Base-by-base conservation (phyloP, 73 alveolate species). In the Symbiodinium natans region DNA sequence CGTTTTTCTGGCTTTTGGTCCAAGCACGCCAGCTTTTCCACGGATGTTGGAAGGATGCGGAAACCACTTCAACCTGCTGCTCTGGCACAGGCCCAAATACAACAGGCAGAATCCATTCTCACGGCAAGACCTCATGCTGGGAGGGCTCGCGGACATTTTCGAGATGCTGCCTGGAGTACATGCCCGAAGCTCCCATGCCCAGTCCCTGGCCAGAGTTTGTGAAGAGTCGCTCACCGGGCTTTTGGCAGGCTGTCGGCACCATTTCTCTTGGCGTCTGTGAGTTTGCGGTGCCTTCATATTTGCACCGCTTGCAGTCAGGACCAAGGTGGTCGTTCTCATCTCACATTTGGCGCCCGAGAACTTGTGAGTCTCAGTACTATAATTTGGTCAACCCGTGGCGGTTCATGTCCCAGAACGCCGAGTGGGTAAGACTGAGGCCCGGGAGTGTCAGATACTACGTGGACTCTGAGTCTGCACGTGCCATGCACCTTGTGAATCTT, bases 311-410 rank as follows among this genome's bases (percentile, higher is more conserved):
- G 7, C 5, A 36, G 63, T 27, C 21, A 38, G 89, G 63, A 39
- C 89, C 89, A 6, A 29, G 10, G 10, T 39, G 89, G 89, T 38
- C 29, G 39, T 33, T 82, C 40, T 46, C 59, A 6, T 9, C 63
- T 6, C 89, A 82, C 34, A 42, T 82, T 21, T 82, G 89, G 89
- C 89, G 89, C 25, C 89, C 89, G 25, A 38, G 38, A 27, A 56
- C 11, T 9, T 82, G 89, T 56, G 29, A 48, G 0, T 0, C 39
- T 0, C 31, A 27, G 68, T 34, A 25, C n/a, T 38, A 82, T 10
- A 11, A 38, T 82, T 21, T 82, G 59, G 59, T 82, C 2, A 82
- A 82, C 63, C 89, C 89, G 15, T 82, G 89, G 89, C 89, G 68
- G 11, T 36, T 82, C 38, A 23, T 82, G 36, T 82, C 89, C 2